A percentile compares a stretch with the other conserved stretches of the same genome.
Evolutionary conservation across 805 yeast genomes (phyloP).

Genomic region (Pichia sporocuriosa): DNA sequence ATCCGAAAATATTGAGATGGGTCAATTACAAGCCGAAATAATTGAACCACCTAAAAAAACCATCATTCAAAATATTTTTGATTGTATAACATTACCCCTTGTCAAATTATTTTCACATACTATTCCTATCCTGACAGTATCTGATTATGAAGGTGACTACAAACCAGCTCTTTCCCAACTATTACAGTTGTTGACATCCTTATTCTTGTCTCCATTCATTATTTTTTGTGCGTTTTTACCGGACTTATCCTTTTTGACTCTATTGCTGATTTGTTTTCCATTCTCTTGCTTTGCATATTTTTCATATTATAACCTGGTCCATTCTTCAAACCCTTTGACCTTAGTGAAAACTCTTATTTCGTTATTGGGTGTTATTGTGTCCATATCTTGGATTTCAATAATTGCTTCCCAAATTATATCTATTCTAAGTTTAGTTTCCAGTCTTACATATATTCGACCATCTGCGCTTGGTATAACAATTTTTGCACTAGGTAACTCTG

Average conservation of each 20-base stretch:
- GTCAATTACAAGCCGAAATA: constrained; percentile 6
- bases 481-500: constrained; percentile 87
- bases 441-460: constrained; percentile 56
- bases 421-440: constrained; percentile 54
- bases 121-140: constrained; percentile 21
- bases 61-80: constrained; percentile 10
- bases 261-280: constrained; percentile 1
- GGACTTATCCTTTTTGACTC: not conserved
- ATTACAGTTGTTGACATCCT: constrained; percentile 15
- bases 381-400: constrained; percentile 62
- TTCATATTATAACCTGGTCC: constrained; percentile 18
- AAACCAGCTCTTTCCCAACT: constrained; percentile 19
- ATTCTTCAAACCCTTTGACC: constrained; percentile 17
- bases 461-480: constrained; percentile 81
- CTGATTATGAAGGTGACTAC: constrained; percentile 17
- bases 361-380: constrained; percentile 53
- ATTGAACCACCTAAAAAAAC: constrained; percentile 5
- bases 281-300: constrained; percentile 14
- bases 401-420: constrained; percentile 67
- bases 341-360: constrained; percentile 28
- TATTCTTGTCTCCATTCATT: constrained; percentile 19
- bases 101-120: constrained; percentile 16
- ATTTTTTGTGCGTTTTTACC: constrained; percentile 20
- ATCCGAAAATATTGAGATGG: not conserved
- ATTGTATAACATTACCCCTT: constrained; percentile 17